Evolutionary conservation across 495 filamentous ascomycete genomes (phyloP).

Genomic region (Annulohypoxylon moriforme): DNA sequence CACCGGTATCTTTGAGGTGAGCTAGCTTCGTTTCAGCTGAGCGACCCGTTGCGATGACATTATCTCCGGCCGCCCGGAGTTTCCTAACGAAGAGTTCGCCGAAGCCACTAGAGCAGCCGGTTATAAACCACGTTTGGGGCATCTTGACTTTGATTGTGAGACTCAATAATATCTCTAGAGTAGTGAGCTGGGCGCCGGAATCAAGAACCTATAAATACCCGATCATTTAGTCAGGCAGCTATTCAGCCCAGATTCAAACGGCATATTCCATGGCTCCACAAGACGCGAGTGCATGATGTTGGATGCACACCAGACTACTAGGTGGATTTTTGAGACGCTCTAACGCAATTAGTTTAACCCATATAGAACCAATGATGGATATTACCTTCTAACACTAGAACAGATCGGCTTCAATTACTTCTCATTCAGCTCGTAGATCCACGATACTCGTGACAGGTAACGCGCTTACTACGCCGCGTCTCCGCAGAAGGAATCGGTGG

Average conservation of each 20-base stretch:
- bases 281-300: no score
- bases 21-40: slow-evolving; percentile 51
- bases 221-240: background rate
- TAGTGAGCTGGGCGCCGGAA: background rate
- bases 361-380: background rate
- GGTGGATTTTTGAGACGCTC: no score
- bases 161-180: background rate
- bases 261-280: background rate
- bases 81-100: slow-evolving; percentile 56
- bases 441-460: background rate
- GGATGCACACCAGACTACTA: no score
- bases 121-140: slow-evolving; percentile 53
- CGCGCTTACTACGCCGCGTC: background rate
- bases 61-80: slow-evolving; percentile 61
- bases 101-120: slow-evolving; percentile 57
- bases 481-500: background rate
- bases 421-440: background rate
- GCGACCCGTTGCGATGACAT: slow-evolving; percentile 66
- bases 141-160: background rate
- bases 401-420: background rate
- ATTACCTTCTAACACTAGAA: background rate
- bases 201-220: background rate
- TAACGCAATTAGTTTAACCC: no score
- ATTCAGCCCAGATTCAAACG: background rate
- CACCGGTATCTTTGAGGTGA: slow-evolving; percentile 54